Base-by-base conservation (phyloP, 116 monocot genomes). In the Cymodocea nodosa region DNA sequence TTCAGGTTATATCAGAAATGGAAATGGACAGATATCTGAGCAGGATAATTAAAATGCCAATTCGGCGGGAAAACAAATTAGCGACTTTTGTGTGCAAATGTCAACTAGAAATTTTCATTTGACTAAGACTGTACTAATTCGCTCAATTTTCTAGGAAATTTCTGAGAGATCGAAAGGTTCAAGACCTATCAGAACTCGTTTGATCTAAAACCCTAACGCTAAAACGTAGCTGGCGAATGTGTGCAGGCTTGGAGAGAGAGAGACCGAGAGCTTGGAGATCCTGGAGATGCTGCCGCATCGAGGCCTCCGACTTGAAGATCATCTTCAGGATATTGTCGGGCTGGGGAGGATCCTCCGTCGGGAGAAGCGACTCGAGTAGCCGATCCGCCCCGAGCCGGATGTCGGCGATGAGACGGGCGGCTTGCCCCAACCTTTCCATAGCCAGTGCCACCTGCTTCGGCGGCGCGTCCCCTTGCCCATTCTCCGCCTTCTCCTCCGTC, bases 361-460 rank as follows among this genome's bases (percentile, higher is more conserved):
- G 25, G 65, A 97, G 81, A 24, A 97, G 76, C 6, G 88, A 83
- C 78, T 97, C 97, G 8, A 90, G 83, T 22, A 97, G 73, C 65
- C 77, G 87, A 65, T 97, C 91, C 23, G 88, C 90, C 0, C 91
- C 97, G 34, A 97, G 64, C 39, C 97, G 75, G 67, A 97, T 70
- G 74, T 97, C 91, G 60, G 97, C 97, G 58, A 91, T 83, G 22
- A 97, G 75, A 22, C 97, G 81, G 15, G 79, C 81, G 20, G 87
- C 88, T 12, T 71, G 82, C 15, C 81, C 77, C 6, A 97, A 78
- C 69, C 97, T 68, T 30, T 97, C 97, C 87, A 97, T 97, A 23
- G 90, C 95, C 75, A 77, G 77, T 9, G 90, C 90, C 70, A 95
- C 95, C 83, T 85, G 90, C 78, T 90, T 95, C 50, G 90, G 95